Evolutionary conservation across 495 filamentous ascomycete genomes (phyloP).

Genomic region (Neurospora sp.): DNA sequence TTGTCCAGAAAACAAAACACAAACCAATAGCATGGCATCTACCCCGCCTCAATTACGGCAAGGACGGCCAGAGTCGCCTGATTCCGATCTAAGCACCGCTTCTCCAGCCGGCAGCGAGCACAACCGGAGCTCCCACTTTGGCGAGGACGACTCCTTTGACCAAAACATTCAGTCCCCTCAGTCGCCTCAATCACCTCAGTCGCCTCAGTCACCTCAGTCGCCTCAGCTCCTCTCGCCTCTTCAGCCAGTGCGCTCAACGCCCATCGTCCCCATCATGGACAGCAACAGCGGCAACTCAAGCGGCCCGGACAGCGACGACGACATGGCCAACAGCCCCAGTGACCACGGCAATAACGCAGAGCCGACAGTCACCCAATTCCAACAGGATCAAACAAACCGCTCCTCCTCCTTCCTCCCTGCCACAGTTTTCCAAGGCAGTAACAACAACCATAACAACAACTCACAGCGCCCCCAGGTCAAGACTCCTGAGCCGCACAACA

Average conservation of each 20-base stretch:
- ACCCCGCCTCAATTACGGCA: background rate
- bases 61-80: background rate
- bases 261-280: background rate
- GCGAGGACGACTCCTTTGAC: background rate
- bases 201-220: background rate
- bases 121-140: background rate
- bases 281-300: background rate
- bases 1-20: background rate
- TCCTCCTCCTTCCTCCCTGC: background rate
- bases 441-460: background rate
- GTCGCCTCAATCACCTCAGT: background rate
- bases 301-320: background rate
- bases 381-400: background rate
- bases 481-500: constrained; percentile 24
- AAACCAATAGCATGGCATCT: background rate
- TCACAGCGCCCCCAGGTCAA: constrained; percentile 9
- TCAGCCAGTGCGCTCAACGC: background rate
- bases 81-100: background rate
- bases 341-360: background rate
- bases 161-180: background rate
- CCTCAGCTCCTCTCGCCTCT: background rate
- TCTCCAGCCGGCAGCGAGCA: background rate
- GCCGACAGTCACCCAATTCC: background rate
- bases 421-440: background rate
- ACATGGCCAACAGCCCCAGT: background rate